phyloP scores from a whole-genome alignment of 768 basidiomycete genomes.

The Coprinopsis marcescibilis region DNA sequence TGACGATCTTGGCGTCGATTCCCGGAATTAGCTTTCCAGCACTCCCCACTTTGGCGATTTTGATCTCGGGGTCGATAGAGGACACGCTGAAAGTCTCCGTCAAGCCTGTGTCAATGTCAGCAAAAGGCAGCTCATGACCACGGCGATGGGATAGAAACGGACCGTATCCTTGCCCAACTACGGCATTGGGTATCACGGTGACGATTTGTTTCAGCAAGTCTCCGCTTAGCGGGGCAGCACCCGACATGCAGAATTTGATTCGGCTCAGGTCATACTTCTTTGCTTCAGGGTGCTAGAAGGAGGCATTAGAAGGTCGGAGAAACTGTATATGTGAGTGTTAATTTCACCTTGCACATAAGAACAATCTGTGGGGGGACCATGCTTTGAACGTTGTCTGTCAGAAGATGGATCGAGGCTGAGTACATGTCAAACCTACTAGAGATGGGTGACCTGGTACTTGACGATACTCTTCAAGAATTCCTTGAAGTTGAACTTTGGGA shows the following conservation, averaged over 20 bases:
- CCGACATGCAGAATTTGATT: conserved; percentile 49
- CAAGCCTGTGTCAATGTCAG: conserved; percentile 35
- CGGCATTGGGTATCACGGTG: conserved; percentile 49
- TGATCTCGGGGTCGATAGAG: conserved; percentile 38
- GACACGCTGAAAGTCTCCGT: conserved; percentile 58
- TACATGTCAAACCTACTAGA: conserved; percentile 36
- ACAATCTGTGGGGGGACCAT: conserved; percentile 67
- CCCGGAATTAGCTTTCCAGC: conserved; percentile 58
- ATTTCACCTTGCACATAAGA: conserved; percentile 57
- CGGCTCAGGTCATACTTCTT: conserved; percentile 45
- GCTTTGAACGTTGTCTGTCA: conserved; percentile 22
- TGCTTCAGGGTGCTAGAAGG: conserved; percentile 41
- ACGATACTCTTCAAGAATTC: conserved; percentile 51
- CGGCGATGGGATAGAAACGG: conserved; percentile 6
- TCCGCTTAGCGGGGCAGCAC: conserved; percentile 59
- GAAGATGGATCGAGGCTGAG: background rate
- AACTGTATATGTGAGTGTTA: background rate
- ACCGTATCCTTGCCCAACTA: conserved; percentile 64
- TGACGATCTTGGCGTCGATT: conserved; percentile 50
- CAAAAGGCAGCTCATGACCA: background rate
- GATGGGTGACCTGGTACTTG: conserved; percentile 48
- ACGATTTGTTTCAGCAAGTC: conserved; percentile 43
- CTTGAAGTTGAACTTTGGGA: conserved; percentile 59
- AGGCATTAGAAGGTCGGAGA: conserved; percentile 4
- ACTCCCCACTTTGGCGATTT: conserved; percentile 46